Conservation (phyloP, 495 filamentous ascomycete genomes). For the Pseudevernia furfuracea region DNA sequence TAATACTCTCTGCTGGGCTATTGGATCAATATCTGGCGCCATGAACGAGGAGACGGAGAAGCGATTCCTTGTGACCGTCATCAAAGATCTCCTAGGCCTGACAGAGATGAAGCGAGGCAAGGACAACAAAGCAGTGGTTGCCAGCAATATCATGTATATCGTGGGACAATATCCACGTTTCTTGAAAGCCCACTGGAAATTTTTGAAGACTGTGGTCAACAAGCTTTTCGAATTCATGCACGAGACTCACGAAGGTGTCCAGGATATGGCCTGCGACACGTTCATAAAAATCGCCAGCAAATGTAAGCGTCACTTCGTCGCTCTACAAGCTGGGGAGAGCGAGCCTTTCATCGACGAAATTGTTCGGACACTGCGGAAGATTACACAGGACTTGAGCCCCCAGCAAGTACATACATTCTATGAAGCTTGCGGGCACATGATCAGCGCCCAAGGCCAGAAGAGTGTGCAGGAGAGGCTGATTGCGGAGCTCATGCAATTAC, state of each 20-base stretch:
- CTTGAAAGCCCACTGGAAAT: slow-evolving; percentile 98
- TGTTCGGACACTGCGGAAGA: slow-evolving; percentile 86
- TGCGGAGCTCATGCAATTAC: slow-evolving; percentile 83
- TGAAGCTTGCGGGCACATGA: slow-evolving; percentile 98
- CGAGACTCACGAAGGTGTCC: slow-evolving; percentile 97
- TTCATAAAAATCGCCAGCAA: slow-evolving; percentile 99
- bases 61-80: slow-evolving; percentile 94
- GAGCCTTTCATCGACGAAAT: slow-evolving; percentile 99
- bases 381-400: slow-evolving; percentile 87
- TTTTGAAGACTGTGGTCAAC: slow-evolving; percentile 98
- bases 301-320: slow-evolving; percentile 95
- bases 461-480: slow-evolving; percentile 84
- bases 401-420: slow-evolving; percentile 99
- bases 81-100: slow-evolving; percentile 95
- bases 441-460: slow-evolving; percentile 92
- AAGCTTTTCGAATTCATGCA: slow-evolving; percentile 99
- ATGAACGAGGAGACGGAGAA: slow-evolving; percentile 99
- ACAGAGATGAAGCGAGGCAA: slow-evolving; percentile 99
- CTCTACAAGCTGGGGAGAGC: slow-evolving; percentile 83
- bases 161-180: slow-evolving; percentile 98
- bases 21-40: slow-evolving; percentile 94
- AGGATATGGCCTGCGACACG: slow-evolving; percentile 99
- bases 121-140: slow-evolving; percentile 98
- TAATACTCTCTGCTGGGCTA: slow-evolving; percentile 99
- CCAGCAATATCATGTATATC: slow-evolving; percentile 99